A percentile compares a stretch with the other conserved stretches of the same genome.
Evolutionary conservation across 78 protist species (phyloP).

Genomic region (Dictyostelium discoideum): dicty_2.7 NC_007091.3:4389001-4389500

Average conservation of each 20-base stretch:
- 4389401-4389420: conserved; percentile 13
- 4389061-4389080: conserved; percentile 90
- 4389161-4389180: conserved; percentile 73
- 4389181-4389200: conserved; percentile 83
- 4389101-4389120: conserved; percentile 61
- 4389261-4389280: conserved; percentile 93
- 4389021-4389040: conserved; percentile 81
- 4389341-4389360: conserved; percentile 63
- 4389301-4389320: background rate
- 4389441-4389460: background rate
- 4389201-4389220: conserved; percentile 90
- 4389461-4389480: background rate
- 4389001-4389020: conserved; percentile 85
- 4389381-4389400: conserved; percentile 1
- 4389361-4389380: conserved; percentile 19
- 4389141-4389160: conserved; percentile 97
- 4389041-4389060: conserved; percentile 56
- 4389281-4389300: background rate
- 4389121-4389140: conserved; percentile 89
- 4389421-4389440: background rate
- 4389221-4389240: conserved; percentile 82
- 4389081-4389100: conserved; percentile 93
- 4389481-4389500: background rate
- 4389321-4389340: conserved; percentile 39
- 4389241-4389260: conserved; percentile 91